A percentile compares a stretch with the other conserved stretches of the same genome.
Conservation (phyloP, 257 asterid species). For the Phtheirospermum japonicum region DNA sequence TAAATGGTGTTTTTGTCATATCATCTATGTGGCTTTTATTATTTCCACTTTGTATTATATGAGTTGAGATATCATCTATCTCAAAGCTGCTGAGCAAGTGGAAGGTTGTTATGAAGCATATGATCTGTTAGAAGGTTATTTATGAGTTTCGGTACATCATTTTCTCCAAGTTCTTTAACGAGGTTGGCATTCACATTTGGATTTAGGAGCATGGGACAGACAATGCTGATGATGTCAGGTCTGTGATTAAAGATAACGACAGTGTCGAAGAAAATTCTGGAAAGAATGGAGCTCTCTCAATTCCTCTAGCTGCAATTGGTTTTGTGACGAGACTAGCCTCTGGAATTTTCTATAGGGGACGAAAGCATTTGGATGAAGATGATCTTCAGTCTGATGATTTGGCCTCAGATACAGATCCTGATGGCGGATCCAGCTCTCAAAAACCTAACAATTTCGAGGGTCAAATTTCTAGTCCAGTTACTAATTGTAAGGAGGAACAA, state of each 20-base stretch:
- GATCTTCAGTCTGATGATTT: conserved; percentile 47
- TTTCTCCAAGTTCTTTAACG: conserved; percentile 26
- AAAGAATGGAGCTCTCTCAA: conserved; percentile 68
- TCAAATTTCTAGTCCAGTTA: conserved; percentile 37
- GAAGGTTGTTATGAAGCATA: conserved; percentile 9
- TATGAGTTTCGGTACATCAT: conserved; percentile 7
- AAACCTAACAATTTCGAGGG: conserved; percentile 39
- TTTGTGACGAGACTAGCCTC: conserved; percentile 85
- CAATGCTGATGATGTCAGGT: conserved; percentile 44
- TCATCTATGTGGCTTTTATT: conserved; percentile 8
- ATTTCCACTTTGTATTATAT: not conserved
- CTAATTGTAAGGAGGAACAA: conserved; percentile 41
- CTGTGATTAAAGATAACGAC: conserved; percentile 50
- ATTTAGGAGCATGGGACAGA: conserved; percentile 50
- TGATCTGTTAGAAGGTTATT: conserved; percentile 9
- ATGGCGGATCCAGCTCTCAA: conserved; percentile 51
- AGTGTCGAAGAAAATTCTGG: conserved; percentile 57
- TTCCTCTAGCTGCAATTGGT: conserved; percentile 92
- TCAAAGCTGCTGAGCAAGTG: conserved; percentile 3
- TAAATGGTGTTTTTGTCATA: not conserved
- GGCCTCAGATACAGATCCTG: conserved; percentile 34
- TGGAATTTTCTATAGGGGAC: conserved; percentile 86
- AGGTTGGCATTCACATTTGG: conserved; percentile 17
- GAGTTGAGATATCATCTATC: not conserved
- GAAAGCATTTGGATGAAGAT: conserved; percentile 54